Conservation (phyloP, 371 early-diverging fungal species). For the Mucor plumbeus region DNA sequence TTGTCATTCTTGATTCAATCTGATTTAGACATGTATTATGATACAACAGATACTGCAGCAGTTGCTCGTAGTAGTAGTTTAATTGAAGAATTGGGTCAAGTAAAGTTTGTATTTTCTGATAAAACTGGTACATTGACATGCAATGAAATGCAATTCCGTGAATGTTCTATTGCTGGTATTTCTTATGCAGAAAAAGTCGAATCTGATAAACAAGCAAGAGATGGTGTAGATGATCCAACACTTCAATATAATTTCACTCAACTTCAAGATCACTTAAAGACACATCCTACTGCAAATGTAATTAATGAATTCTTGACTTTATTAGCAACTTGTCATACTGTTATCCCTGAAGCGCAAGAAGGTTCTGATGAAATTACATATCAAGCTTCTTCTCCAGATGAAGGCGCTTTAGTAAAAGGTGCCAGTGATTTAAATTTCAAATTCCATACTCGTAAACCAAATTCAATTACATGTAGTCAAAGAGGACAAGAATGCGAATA, state of each 20-base stretch:
- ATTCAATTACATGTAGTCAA: constrained; percentile 79
- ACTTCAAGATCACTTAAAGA: constrained; percentile 65
- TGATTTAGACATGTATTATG: constrained; percentile 90
- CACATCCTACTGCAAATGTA: constrained; percentile 65
- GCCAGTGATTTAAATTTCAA: constrained; percentile 68
- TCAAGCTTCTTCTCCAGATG: constrained; percentile 93
- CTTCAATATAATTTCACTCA: constrained; percentile 73
- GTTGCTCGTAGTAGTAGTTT: constrained; percentile 87
- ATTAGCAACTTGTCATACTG: constrained; percentile 96
- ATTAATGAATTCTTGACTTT: constrained; percentile 81
- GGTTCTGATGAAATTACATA: constrained; percentile 76
- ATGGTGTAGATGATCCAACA: constrained; percentile 64
- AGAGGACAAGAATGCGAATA: constrained; percentile 72
- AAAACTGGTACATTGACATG: constrained; percentile 97
- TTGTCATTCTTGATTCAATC: constrained; percentile 81
- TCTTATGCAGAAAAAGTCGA: constrained; percentile 81
- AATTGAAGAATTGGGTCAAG: constrained; percentile 93
- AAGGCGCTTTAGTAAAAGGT: constrained; percentile 88
- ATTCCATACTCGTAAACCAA: constrained; percentile 86
- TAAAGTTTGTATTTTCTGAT: constrained; percentile 86
- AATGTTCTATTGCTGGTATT: constrained; percentile 80
- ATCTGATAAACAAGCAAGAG: constrained; percentile 75
- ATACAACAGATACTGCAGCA: constrained; percentile 82
- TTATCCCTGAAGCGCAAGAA: constrained; percentile 87
- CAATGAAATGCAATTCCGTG: constrained; percentile 95